Conservation (phyloP, 345 rosid genomes). For the Isatis tinctoria region DNA sequence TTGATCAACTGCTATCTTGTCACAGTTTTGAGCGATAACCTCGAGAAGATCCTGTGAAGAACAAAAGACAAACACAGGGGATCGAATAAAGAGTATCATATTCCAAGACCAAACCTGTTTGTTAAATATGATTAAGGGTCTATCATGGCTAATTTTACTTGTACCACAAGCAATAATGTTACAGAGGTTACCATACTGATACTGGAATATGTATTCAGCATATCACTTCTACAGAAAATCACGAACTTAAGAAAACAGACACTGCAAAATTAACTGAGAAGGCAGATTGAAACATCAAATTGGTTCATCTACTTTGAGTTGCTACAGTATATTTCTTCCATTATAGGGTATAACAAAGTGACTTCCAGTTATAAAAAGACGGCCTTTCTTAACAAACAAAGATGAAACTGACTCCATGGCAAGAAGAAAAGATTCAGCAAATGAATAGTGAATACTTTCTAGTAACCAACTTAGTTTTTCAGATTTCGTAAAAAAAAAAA, state of each 20-base stretch:
- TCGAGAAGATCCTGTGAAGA: slow-evolving; percentile 52
- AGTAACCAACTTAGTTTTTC: neutral
- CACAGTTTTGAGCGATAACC: slow-evolving; percentile 40
- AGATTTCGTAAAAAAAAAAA: neutral
- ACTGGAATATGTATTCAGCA: neutral
- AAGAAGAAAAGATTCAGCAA: neutral
- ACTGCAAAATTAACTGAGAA: neutral
- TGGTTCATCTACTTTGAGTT: neutral
- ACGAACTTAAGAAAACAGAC: neutral
- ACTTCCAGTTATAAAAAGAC: neutral
- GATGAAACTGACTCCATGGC: neutral
- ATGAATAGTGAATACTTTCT: neutral
- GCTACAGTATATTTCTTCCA: neutral
- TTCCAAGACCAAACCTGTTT: neutral
- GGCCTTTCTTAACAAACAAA: neutral
- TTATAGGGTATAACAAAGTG: neutral
- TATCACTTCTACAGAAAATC: neutral
- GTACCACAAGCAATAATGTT: slow-evolving; percentile 14
- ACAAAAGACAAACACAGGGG: neutral
- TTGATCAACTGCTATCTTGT: slow-evolving; percentile 55
- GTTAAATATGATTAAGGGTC: neutral
- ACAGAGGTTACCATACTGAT: neutral
- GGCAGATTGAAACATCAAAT: neutral
- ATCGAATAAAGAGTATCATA: neutral
- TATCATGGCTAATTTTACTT: slow-evolving; percentile 7